Evolutionary conservation across 495 filamentous ascomycete genomes (phyloP), one percentile per base, ranked within the genome.

Genomic region (Lophium mytilinum): DNA sequence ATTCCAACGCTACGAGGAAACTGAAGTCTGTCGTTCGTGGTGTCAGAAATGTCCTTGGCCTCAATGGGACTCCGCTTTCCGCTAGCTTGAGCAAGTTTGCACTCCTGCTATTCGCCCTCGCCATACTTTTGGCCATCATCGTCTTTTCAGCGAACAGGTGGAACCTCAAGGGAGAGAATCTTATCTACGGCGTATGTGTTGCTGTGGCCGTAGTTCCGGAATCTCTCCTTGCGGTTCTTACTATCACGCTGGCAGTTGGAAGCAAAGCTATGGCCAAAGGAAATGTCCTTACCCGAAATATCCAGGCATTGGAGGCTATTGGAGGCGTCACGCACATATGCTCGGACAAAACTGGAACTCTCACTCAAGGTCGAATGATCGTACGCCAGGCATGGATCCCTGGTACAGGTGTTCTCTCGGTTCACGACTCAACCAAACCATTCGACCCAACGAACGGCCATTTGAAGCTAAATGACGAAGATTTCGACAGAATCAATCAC

Each of bases 181-280:
- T 88, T 52, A 81, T 88, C 59, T 87, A 88, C 68, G 78, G 77
- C 54, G 80, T 82, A 48, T 78, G 74, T 56, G 79, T 81, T 9
- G 84, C 83, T 15, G 84, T 88, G 8, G 84, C 84, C 12, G 85
- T 88, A 69, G 86, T 90, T 57, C 86, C 86, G 1, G 86, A 86
- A 61, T 87, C 83, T 57, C 74, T 90, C 50, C 86, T 88, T 47
- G 86, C 85, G 19, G 85, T 88, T 42, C 70, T 90, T 58, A 89
- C 85, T 1, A 87, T 89, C 59, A 88, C 84, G 17, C 84, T 88
- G 76, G 83, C 85, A 6, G 79, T 85, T 17, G 86, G 84, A 36
- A 84, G 83, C 9, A 85, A 83, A 68, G 79, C 81, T 42, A 89
- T 89, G 86, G 83, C 82, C 7, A 72, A 80, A 56, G 75, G 81